These are phyloP conservation scores for Flaveria floridana DNA, from an alignment of 140 eudicot species.

Conservation along the genomic window DNA sequence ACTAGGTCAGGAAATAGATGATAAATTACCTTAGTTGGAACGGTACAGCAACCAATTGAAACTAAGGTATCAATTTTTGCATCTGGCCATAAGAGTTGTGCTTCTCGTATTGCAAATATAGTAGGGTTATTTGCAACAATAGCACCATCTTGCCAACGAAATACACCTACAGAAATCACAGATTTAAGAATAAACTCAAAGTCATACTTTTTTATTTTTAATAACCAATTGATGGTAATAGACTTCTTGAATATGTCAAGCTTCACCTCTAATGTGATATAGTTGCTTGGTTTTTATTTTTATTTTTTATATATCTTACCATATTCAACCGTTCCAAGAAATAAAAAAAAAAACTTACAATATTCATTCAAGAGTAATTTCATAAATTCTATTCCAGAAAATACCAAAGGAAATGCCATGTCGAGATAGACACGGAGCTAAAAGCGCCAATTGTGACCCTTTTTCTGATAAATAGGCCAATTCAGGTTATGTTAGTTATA, in stretches of 20 bases:
- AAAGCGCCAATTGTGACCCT: not conserved
- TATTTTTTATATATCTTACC: not conserved
- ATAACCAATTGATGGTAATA: conserved; percentile 7
- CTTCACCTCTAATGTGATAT: conserved; percentile 19
- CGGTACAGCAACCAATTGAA: conserved; percentile 88
- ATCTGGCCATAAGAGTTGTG: conserved; percentile 95
- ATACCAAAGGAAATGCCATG: not conserved
- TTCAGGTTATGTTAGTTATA: not conserved
- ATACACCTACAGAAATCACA: conserved; percentile 46
- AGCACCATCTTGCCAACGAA: conserved; percentile 99
- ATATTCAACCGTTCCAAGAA: not conserved
- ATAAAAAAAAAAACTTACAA: not conserved
- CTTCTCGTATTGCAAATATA: conserved; percentile 88
- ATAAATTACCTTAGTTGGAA: conserved; percentile 72
- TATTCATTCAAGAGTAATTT: not conserved
- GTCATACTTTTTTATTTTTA: conserved; percentile 3
- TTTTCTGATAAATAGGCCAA: not conserved
- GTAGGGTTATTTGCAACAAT: conserved; percentile 97
- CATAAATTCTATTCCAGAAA: not conserved
- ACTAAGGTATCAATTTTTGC: conserved; percentile 85
- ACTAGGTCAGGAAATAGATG: not conserved
- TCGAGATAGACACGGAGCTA: not conserved
- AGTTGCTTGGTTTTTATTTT: not conserved
- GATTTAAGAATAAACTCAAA: conserved; percentile 16
- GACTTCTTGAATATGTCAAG: conserved; percentile 8